These are phyloP conservation scores for Kluyveromyces starmeri DNA, from an alignment of 805 yeast genomes.

Conservation along the genomic window DNA sequence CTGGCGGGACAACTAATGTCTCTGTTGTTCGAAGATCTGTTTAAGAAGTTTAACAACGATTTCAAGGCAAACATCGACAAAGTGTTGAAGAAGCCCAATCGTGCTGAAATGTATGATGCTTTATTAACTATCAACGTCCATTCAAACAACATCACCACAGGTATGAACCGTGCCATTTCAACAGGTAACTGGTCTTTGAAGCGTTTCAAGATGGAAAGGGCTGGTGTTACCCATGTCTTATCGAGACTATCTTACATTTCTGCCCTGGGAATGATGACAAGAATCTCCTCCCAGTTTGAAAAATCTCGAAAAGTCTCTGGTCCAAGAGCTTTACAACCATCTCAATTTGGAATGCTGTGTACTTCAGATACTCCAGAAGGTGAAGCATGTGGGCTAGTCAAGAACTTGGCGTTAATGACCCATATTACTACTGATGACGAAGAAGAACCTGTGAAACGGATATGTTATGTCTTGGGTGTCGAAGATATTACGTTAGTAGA, in stretches of 20 bases:
- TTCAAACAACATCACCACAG: slow-evolving; percentile 87
- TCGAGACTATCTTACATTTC: slow-evolving; percentile 86
- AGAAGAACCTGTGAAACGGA: slow-evolving; percentile 72
- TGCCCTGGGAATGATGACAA: slow-evolving; percentile 98
- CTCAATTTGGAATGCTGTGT: slow-evolving; percentile 98
- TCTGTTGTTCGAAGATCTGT: slow-evolving; percentile 87
- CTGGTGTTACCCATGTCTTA: slow-evolving; percentile 96
- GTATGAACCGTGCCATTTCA: slow-evolving; percentile 91
- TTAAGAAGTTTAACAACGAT: slow-evolving; percentile 91
- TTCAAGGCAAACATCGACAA: slow-evolving; percentile 93
- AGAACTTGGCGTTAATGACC: slow-evolving; percentile 94
- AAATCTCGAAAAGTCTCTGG: slow-evolving; percentile 97
- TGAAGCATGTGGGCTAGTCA: slow-evolving; percentile 98
- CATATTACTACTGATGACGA: slow-evolving; percentile 98
- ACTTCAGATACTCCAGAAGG: slow-evolving; percentile 99
- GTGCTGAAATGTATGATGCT: slow-evolving; percentile 95
- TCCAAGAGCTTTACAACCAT: slow-evolving; percentile 97
- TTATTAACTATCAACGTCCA: slow-evolving; percentile 81
- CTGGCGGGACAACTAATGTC: slow-evolving; percentile 97
- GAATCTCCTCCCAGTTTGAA: slow-evolving; percentile 98
- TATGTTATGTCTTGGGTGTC: slow-evolving; percentile 79
- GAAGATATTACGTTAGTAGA: slow-evolving; percentile 78
- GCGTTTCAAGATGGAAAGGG: slow-evolving; percentile 98
- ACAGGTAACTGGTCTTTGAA: slow-evolving; percentile 99
- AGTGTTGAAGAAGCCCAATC: slow-evolving; percentile 83